Percentiles rank a stretch among this genome's conserved stretches.
These are phyloP conservation scores for Aspergillus clavatus DNA, from an alignment of 2,329 filamentous ascomycete species.

Conservation along the genomic window DNA sequence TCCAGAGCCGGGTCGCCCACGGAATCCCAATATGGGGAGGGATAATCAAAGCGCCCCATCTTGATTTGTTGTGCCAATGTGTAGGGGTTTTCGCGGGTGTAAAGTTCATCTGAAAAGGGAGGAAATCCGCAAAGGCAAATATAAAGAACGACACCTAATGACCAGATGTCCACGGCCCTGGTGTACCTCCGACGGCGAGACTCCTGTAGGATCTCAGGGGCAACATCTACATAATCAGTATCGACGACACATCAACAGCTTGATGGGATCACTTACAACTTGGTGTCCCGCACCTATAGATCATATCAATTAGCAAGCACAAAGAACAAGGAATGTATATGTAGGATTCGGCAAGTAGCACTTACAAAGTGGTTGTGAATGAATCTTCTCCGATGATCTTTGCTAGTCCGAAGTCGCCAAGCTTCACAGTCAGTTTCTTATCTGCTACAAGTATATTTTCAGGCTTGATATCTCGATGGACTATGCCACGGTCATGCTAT, in stretches of 20 bases:
- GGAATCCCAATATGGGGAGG: slow-evolving; percentile 91
- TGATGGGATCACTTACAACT: slow-evolving; percentile 57
- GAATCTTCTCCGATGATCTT: slow-evolving; percentile 99
- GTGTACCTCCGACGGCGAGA: slow-evolving; percentile 81
- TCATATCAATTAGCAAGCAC: slow-evolving; percentile 9
- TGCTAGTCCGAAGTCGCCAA: slow-evolving; percentile 93
- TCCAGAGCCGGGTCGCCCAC: slow-evolving; percentile 84
- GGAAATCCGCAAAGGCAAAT: slow-evolving; percentile 96
- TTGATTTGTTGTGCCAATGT: slow-evolving; percentile 86
- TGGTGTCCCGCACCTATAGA: slow-evolving; percentile 71
- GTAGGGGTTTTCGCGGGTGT: slow-evolving; percentile 74
- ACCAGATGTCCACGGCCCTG: slow-evolving; percentile 94
- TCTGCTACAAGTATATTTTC: slow-evolving; percentile 91
- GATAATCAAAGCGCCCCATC: slow-evolving; percentile 84
- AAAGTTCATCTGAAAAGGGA: slow-evolving; percentile 92
- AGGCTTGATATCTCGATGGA: slow-evolving; percentile 95
- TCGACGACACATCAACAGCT: not conserved
- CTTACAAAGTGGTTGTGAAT: slow-evolving; percentile 85
- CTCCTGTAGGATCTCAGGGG: slow-evolving; percentile 87
- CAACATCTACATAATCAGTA: slow-evolving; percentile 59
- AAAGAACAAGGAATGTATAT: not conserved
- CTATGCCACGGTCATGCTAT: slow-evolving; percentile 93
- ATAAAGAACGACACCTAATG: slow-evolving; percentile 93
- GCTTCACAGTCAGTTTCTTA: slow-evolving; percentile 77
- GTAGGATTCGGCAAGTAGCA: not conserved